Base-by-base conservation (phyloP, 371 early-diverging fungal species). In the Nosema muscidifuracis region DNA sequence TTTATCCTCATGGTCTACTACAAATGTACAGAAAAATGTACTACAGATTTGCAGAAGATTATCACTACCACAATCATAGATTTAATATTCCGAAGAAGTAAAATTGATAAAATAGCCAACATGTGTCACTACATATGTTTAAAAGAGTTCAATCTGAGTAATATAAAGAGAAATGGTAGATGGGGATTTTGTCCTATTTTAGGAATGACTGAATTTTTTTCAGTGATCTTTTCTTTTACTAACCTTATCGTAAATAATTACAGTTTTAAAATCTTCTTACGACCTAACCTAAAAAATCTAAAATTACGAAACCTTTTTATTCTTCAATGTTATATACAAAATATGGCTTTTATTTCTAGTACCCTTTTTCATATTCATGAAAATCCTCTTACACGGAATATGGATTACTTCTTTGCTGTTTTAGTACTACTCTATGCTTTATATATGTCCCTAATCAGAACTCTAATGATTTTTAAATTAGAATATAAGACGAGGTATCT, bases 331-430 rank as follows among this genome's bases (percentile, higher is more conserved):
- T 65, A 58, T 24, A 73, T 71, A 31, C 18, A 47, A 22, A 73
- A 51, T 13, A 30, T 73, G n/a, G 74, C 75, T 43, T 75, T 73
- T 42, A 47, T 80, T 15, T 70, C 75, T n/a, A 68, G 70, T 47
- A 61, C 66, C 3, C 47, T 77, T 16, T 77, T 80, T 53, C 80
- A 80, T 51, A 71, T 80, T 0, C 61, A 73, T 34, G 80, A 80
- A 22, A 80, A 62, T 43, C 6, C 51, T 31, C 33, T 77, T 4
- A 74, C 77, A 28, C 66, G 76, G 43, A 44, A 75, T 50, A 31
- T 50, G 31, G 80, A 80, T 53, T 80, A 80, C 40, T 77, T 77
- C 40, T 62, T 64, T 38, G 80, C 73, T 33, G 60, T 76, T 61
- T 40, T 77, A 18, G 55, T 55, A 3, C 71, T 80, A 10, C 36